Percentiles rank a stretch among this genome's conserved stretches.
These are phyloP conservation scores for Backusella mclennaniae DNA, from an alignment of 192 early-diverging fungal genomes.

Conservation along the genomic window DNA sequence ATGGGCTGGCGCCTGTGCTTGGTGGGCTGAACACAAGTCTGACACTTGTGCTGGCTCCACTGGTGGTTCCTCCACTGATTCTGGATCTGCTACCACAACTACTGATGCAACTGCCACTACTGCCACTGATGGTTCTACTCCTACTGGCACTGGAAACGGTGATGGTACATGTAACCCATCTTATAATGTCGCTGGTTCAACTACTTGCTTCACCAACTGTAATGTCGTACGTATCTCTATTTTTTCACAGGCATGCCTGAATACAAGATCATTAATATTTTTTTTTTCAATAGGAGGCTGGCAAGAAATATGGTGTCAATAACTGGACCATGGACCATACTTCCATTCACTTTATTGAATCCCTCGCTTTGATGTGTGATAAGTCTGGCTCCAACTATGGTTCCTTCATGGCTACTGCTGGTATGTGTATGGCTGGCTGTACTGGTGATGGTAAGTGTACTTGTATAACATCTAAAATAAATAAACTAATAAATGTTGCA, in stretches of 20 bases:
- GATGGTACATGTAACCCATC: neutral
- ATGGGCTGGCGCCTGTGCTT: slow-evolving; percentile 5
- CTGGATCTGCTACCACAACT: neutral
- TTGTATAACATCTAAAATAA: too few species aligned
- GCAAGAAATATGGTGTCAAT: neutral
- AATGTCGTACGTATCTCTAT: neutral
- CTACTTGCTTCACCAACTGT: neutral
- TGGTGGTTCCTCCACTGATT: neutral
- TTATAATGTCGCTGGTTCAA: neutral
- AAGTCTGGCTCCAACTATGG: neutral
- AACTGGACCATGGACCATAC: slow-evolving; percentile 1
- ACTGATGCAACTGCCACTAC: neutral
- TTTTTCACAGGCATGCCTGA: neutral
- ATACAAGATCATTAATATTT: neutral
- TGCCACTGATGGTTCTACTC: too few species aligned
- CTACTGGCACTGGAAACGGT: neutral
- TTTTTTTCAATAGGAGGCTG: neutral
- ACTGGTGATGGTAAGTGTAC: neutral
- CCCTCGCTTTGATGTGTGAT: slow-evolving; percentile 3
- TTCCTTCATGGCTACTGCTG: slow-evolving; percentile 8
- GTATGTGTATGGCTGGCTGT: slow-evolving; percentile 8
- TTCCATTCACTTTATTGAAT: neutral
- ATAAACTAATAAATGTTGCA: neutral
- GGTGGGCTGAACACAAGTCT: neutral
- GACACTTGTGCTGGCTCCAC: neutral